These are phyloP conservation scores for Leccinum subrobustum DNA, from an alignment of 1,284 basidiomycete genomes.

Conservation along the genomic window DNA sequence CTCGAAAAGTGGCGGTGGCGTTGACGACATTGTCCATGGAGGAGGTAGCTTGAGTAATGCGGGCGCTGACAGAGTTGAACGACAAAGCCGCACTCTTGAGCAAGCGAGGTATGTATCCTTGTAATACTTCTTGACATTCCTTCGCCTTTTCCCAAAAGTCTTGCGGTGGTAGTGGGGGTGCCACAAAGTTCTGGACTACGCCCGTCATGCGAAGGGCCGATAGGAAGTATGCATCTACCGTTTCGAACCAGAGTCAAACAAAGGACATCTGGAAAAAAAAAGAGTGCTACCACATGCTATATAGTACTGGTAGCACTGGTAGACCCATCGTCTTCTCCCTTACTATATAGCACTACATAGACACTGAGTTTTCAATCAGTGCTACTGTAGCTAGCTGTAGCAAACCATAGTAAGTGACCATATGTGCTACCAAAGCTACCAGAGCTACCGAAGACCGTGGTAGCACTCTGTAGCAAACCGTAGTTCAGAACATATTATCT, in stretches of 20 bases:
- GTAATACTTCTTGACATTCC: background rate
- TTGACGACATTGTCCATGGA: constrained; percentile 6
- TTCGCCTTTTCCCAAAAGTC: constrained; percentile 13
- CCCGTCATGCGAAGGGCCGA: background rate
- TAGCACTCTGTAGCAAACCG: no score
- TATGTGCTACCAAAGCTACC: no score
- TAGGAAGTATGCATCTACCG: constrained; percentile 1
- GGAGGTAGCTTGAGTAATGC: background rate
- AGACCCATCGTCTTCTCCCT: no score
- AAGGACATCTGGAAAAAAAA: no score
- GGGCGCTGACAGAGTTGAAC: constrained; percentile 1
- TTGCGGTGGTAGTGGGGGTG: background rate
- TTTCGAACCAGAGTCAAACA: background rate
- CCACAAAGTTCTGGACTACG: background rate
- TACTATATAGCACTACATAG: no score
- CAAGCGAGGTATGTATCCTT: constrained; percentile 3
- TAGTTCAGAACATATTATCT: no score
- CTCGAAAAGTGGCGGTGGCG: constrained; percentile 4
- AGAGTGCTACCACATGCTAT: no score
- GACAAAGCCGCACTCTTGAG: background rate
- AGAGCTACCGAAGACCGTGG: no score
- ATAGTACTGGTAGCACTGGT: no score
- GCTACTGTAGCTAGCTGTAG: no score
- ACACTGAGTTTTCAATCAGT: no score
- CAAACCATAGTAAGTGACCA: no score